Evolutionary conservation across 768 basidiomycete species (phyloP), one percentile per base, ranked within the genome.

Genomic region (Leucosporidium creatinivorum): DNA sequence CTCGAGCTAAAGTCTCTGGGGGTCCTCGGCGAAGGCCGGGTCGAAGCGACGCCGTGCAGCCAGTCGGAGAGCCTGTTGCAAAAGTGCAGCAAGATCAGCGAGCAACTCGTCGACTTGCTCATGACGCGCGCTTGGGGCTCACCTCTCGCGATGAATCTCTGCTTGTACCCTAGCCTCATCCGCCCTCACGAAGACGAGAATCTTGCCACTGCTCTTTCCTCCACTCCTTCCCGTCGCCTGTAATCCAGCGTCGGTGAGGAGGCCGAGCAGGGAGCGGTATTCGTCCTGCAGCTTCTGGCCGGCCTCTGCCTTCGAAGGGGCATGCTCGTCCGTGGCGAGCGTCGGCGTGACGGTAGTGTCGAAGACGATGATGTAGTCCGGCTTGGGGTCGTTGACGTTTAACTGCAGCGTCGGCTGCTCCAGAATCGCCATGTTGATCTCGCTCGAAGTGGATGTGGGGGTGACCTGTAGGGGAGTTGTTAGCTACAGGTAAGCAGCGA

Each of bases 131-230:
- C 2, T 25, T 1, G n/a, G n/a, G 25, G 3, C 58, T 17, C 57
- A 58, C 57, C 57, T 58, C 57, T 58, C 57, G 33, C 57, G 57
- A 12, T 58, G 33, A 13, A 58, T 84, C 13, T 94, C 82, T 55
- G 83, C 83, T 30, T 82, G 75, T 25, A 96, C 79, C 58, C 85
- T 82, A 47, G 80, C 80, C 51, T 83, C 80, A 0, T 87, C 85
- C 69, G 89, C 91, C 13, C 81, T 81, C 17, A 96, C 84, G 66
- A 96, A 85, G 9, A 94, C 79, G 8, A 93, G 80, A 10, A 93
- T 86, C 1, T 87, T 88, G 59, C 88, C 79, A 15, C 83, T 82
- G 74, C 88, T 87, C n/a, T 49, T n/a, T 0, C 61, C 65, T 4
- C 91, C 91, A 28, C 86, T 81, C 67, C 89, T 81, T 15, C 88